phyloP scores from a whole-genome alignment of 768 basidiomycete genomes.

The Clitopilus passeckerianus region DNA sequence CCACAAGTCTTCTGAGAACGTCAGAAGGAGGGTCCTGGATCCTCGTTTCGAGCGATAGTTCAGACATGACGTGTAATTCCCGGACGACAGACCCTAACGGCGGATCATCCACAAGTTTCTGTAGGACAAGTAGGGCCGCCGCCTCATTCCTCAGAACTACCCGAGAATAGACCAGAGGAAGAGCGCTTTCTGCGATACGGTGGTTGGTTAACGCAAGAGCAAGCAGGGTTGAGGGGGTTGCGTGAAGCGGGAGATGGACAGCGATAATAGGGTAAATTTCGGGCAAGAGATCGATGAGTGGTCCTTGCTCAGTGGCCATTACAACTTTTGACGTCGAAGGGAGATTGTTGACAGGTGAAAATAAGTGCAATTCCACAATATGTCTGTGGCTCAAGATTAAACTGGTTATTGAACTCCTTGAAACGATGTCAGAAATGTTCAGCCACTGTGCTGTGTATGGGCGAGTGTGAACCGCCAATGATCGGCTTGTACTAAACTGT shows the following conservation, averaged over 20 bases:
- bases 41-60: conserved; percentile 5
- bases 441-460: too few relatives aligned
- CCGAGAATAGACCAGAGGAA: conserved; percentile 9
- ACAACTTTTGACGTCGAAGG: neutral
- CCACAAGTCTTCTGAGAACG: neutral
- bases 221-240: conserved; percentile 7
- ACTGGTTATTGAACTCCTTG: too few relatives aligned
- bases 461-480: too few relatives aligned
- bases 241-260: conserved; percentile 9
- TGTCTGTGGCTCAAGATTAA: too few relatives aligned
- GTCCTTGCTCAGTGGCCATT: neutral
- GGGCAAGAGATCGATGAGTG: conserved; percentile 3
- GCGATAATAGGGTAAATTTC: conserved; percentile 13
- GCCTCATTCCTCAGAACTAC: conserved; percentile 11
- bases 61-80: conserved; percentile 10
- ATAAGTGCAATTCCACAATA: neutral
- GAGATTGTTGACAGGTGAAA: neutral
- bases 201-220: conserved; percentile 8
- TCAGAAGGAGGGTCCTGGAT: conserved; percentile 3
- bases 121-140: conserved; percentile 4
- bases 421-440: too few relatives aligned
- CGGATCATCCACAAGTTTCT: conserved; percentile 5
- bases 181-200: conserved; percentile 2
- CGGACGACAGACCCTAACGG: conserved; percentile 5
- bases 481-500: too few relatives aligned